Percentiles rank a stretch among this genome's conserved stretches.
These are phyloP conservation scores for Parastagonospora nodorum DNA, from an alignment of 2,329 filamentous ascomycete species.

Conservation along the genomic window DNA sequence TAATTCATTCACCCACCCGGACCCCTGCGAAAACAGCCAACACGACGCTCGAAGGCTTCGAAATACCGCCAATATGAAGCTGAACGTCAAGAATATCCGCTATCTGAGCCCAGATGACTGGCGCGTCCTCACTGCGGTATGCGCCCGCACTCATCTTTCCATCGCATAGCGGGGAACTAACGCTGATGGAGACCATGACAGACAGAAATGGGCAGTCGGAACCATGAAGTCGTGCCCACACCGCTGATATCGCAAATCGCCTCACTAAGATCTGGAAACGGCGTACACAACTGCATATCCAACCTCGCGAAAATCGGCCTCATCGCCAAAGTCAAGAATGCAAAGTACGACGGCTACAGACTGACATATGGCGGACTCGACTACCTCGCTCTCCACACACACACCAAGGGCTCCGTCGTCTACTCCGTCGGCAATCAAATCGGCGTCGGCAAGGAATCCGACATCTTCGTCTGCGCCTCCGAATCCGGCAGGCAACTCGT, in stretches of 20 bases:
- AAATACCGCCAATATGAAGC: conserved; percentile 69
- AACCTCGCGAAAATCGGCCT: conserved; percentile 88
- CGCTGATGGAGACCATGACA: conserved; percentile 50
- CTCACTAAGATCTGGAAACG: conserved; percentile 72
- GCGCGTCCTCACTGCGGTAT: conserved; percentile 88
- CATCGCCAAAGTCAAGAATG: conserved; percentile 91
- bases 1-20: conserved; percentile 10
- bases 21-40: conserved; percentile 12
- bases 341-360: conserved; percentile 96
- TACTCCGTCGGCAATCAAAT: conserved; percentile 95
- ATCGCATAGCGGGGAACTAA: conserved; percentile 42
- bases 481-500: conserved; percentile 77
- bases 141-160: conserved; percentile 19
- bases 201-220: conserved; percentile 93
- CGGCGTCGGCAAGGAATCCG: conserved; percentile 95
- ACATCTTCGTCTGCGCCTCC: conserved; percentile 92
- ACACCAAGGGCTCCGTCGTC: conserved; percentile 77
- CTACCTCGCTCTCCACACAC: conserved; percentile 92
- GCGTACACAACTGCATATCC: conserved; percentile 86
- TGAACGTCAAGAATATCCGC: conserved; percentile 91
- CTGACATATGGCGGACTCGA: conserved; percentile 96
- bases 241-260: conserved; percentile 83
- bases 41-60: conserved; percentile 1
- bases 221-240: conserved; percentile 96
- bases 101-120: conserved; percentile 93